phyloP scores from a whole-genome alignment of 805 yeast species.

The Spathaspora passalidarum region DNA sequence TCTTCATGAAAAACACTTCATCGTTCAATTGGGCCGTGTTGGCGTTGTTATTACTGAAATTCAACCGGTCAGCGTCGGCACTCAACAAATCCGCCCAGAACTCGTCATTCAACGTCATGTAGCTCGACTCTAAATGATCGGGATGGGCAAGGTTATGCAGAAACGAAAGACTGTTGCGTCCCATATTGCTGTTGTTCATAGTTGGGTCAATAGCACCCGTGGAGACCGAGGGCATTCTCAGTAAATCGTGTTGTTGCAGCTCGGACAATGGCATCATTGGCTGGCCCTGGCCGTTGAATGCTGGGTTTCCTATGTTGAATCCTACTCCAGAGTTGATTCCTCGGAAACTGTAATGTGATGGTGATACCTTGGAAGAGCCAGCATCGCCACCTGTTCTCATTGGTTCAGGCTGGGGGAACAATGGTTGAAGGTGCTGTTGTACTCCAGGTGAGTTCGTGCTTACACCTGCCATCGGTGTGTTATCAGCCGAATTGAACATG shows the following conservation, averaged over 20 bases:
- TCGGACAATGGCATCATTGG: neutral
- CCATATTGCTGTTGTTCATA: neutral
- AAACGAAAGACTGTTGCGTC: neutral
- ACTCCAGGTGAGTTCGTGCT: neutral
- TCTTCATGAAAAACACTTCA: constrained; percentile 26
- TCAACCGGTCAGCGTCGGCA: constrained; percentile 27
- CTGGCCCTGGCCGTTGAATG: neutral
- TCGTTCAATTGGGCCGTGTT: constrained; percentile 13
- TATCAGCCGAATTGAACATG: constrained; percentile 7
- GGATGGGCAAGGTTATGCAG: constrained; percentile 9
- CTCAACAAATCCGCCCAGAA: constrained; percentile 62
- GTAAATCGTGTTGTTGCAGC: constrained; percentile 2
- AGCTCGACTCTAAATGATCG: constrained; percentile 43
- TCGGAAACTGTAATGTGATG: neutral
- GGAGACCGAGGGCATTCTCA: constrained; percentile 8
- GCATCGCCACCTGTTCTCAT: neutral
- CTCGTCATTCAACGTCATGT: constrained; percentile 61
- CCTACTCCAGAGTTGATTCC: neutral
- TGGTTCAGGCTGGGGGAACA: neutral
- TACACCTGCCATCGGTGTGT: constrained; percentile 5
- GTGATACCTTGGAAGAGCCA: neutral
- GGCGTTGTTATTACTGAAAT: constrained; percentile 25
- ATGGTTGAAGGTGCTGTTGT: neutral
- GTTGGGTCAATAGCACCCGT: neutral
- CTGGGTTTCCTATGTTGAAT: neutral